phyloP scores from a whole-genome alignment of 2,329 filamentous ascomycete genomes.

The Pseudomassariella vexata region DNA sequence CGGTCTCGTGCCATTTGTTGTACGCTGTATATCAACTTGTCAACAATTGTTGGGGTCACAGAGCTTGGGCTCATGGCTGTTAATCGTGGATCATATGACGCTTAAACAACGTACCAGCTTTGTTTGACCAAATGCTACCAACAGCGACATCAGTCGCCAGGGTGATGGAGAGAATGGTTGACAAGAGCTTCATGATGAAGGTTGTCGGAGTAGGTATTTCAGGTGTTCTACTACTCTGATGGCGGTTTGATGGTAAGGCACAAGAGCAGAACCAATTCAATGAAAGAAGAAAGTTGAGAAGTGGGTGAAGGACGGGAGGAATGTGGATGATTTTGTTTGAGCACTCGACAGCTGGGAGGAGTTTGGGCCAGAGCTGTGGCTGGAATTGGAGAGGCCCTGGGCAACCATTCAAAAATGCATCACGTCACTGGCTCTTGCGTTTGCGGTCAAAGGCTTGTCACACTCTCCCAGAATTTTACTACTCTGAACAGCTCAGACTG shows the following conservation, averaged over 20 bases:
- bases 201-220: conserved; percentile 6
- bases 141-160: conserved; percentile 65
- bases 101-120: conserved; percentile 60
- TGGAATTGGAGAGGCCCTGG: conserved; percentile 12
- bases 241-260: neutral
- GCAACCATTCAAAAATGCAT: conserved; percentile 22
- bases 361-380: neutral
- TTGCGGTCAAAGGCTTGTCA: no score
- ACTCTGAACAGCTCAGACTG: no score
- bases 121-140: conserved; percentile 80
- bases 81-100: no score
- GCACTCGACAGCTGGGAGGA: neutral
- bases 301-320: conserved; percentile 1
- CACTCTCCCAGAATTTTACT: no score
- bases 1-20: conserved; percentile 98
- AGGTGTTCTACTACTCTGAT: neutral
- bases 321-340: conserved; percentile 10
- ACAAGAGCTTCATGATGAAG: conserved; percentile 69
- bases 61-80: no score
- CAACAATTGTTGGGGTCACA: no score
- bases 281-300: conserved; percentile 1
- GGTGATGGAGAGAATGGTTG: conserved; percentile 63
- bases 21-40: conserved; percentile 57
- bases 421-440: conserved; percentile 28
- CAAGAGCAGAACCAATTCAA: conserved; percentile 3